phyloP scores from a whole-genome alignment of 768 basidiomycete species.

The Gyrodon lividus region DNA sequence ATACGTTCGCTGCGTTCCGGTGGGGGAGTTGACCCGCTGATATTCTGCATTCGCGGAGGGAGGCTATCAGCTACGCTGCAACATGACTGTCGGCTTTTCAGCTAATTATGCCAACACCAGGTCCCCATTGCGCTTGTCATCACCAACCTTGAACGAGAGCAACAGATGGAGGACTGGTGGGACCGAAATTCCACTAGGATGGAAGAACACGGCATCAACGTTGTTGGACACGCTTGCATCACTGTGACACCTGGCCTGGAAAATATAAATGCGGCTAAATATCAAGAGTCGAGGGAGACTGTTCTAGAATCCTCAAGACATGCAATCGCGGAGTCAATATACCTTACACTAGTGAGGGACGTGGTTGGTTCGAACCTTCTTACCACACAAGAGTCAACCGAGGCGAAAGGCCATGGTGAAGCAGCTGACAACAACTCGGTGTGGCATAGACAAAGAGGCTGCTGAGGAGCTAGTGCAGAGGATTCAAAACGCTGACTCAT shows the following conservation, averaged over 20 bases:
- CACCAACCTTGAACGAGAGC: conserved; percentile 19
- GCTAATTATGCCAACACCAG: conserved; percentile 12
- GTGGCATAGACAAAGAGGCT: too few relatives aligned
- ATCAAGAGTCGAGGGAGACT: conserved; percentile 23
- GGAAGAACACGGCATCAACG: neutral
- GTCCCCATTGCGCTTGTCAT: conserved; percentile 14
- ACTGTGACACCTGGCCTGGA: conserved; percentile 25
- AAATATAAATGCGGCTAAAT: conserved; percentile 19
- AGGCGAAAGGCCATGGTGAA: too few relatives aligned
- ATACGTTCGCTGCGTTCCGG: neutral
- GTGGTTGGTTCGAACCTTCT: too few relatives aligned
- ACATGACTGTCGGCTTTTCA: conserved; percentile 12
- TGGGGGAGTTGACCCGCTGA: conserved; percentile 12
- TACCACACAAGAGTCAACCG: too few relatives aligned
- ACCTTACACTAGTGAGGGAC: too few relatives aligned
- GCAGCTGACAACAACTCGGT: too few relatives aligned
- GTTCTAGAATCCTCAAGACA: neutral
- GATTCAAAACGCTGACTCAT: too few relatives aligned
- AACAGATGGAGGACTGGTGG: conserved; percentile 33
- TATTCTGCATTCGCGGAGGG: conserved; percentile 15
- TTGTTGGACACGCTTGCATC: conserved; percentile 32
- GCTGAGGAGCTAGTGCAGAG: too few relatives aligned
- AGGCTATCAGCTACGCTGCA: too few relatives aligned
- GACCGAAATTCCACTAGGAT: conserved; percentile 4
- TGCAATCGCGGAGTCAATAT: too few relatives aligned